A percentile compares a stretch with the other conserved stretches of the same genome.
Evolutionary conservation across 192 early-diverging fungal species (phyloP).

Genomic region (Coemansia sp.): DNA sequence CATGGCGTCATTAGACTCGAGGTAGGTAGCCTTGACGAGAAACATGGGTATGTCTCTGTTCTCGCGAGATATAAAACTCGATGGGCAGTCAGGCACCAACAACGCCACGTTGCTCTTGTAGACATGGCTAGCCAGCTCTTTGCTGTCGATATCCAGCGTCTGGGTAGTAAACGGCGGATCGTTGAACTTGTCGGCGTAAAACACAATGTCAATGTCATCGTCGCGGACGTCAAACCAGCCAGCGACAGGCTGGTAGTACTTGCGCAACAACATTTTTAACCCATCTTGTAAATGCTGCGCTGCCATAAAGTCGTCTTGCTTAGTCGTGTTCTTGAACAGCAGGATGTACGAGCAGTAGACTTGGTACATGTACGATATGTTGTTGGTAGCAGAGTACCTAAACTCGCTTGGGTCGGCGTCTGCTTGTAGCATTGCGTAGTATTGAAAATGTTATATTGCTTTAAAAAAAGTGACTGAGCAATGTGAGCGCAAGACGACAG

Average conservation of each 20-base stretch:
- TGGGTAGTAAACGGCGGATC: conserved; percentile 45
- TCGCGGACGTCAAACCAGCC: conserved; percentile 40
- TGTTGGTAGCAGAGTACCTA: conserved; percentile 39
- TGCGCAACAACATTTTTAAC: conserved; percentile 35
- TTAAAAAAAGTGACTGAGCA: not conserved
- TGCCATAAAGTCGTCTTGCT: conserved; percentile 22
- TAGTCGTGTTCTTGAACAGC: conserved; percentile 31
- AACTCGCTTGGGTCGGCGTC: conserved; percentile 11
- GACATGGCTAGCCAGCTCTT: conserved; percentile 18
- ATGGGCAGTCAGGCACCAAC: conserved; percentile 32
- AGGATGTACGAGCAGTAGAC: conserved; percentile 56
- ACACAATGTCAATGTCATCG: conserved; percentile 43
- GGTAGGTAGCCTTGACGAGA: conserved; percentile 42
- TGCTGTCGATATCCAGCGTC: conserved; percentile 25
- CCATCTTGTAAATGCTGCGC: conserved; percentile 21
- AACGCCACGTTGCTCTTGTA: conserved; percentile 35
- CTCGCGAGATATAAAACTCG: conserved; percentile 15
- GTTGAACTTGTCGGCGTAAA: conserved; percentile 33
- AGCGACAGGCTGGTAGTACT: conserved; percentile 40
- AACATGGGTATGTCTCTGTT: conserved; percentile 42
- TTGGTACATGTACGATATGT: conserved; percentile 55
- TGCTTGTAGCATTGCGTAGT: conserved; percentile 9
- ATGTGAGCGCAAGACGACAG: not conserved
- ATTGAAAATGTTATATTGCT: not conserved
- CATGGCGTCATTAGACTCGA: conserved; percentile 23